Conservation (phyloP, 78 protist genomes). For the Isochrysis galbana region DNA sequence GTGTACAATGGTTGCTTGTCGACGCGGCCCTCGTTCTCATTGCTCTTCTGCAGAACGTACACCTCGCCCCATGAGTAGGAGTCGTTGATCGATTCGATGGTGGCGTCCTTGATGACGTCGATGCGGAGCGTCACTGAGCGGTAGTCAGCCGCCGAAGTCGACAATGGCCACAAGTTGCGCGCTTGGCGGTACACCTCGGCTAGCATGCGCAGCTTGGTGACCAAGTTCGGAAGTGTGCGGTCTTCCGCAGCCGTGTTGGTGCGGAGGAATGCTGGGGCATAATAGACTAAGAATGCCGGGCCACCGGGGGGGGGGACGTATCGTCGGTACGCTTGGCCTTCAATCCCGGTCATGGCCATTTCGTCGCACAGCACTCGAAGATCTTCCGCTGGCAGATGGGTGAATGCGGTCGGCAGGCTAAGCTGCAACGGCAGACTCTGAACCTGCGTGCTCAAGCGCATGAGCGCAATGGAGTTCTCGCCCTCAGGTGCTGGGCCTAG, state of each 20-base stretch:
- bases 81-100: not conserved
- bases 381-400: not conserved
- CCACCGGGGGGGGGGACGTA: not conserved
- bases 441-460: not conserved
- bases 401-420: not conserved
- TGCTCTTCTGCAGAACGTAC: not conserved
- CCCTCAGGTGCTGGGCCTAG: not conserved
- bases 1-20: too few species aligned
- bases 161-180: not conserved
- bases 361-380: not conserved
- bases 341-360: not conserved
- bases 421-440: not conserved
- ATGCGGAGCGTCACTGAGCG: not conserved
- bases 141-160: not conserved
- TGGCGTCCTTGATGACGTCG: not conserved
- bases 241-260: not conserved
- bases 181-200: constrained; percentile 5
- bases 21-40: not conserved
- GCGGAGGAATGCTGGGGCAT: not conserved
- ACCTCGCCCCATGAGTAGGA: not conserved
- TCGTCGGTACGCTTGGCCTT: not conserved
- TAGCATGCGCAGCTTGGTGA: not conserved
- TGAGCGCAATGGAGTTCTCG: not conserved
- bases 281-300: not conserved
- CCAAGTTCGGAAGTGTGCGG: too few species aligned